Evolutionary conservation across 2,329 filamentous ascomycete species (phyloP), one percentile per base, ranked within the genome.

Genomic region (Nectriaceae sp.): DNA sequence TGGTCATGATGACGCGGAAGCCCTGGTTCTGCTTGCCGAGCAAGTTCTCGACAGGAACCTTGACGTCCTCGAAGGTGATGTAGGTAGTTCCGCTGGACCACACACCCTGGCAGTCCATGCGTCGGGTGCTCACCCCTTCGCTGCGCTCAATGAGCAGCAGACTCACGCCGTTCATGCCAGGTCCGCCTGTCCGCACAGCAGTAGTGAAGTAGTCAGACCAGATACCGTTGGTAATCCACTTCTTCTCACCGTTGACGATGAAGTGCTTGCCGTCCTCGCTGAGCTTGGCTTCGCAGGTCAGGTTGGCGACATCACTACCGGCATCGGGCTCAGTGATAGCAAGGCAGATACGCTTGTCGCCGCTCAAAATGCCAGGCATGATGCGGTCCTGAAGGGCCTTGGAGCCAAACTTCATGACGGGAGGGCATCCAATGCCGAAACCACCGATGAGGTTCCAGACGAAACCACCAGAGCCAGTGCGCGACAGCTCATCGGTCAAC

Each of bases 241-340:
- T 99, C 88, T 99, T 97, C 83, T 97, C 93, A 46, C 94, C 94
- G 66, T 97, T 99, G 73, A 99, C 94, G 60, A 97, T 97, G 74
- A 95, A 99, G 76, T 97, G 90, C 79, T 97, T 97, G 65, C 94
- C 94, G 64, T 99, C 94, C 61, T 94, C 89, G 55, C 83, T 89
- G 49, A 97, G 81, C 79, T 96, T 96, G 21, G 94, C 94, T 78
- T 97, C 92, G 71, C 93, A 97, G 13, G 87, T 94, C 59, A 99
- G 70, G 73, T 96, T 97, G 50, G 94, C 94, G 10, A 99, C 94
- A 68, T 99, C 94, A 57, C 85, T 90, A 38, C 94, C 94, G 11
- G 92, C 94, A 73, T 97, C 93, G 52, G 88, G 94, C 75, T 99
- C 94, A 0, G 94, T 99, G 62, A 99, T 97, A 61, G 94, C 94